Base-by-base conservation (phyloP, 108 stramenopile species). In the Schizochytrium sp. region DNA sequence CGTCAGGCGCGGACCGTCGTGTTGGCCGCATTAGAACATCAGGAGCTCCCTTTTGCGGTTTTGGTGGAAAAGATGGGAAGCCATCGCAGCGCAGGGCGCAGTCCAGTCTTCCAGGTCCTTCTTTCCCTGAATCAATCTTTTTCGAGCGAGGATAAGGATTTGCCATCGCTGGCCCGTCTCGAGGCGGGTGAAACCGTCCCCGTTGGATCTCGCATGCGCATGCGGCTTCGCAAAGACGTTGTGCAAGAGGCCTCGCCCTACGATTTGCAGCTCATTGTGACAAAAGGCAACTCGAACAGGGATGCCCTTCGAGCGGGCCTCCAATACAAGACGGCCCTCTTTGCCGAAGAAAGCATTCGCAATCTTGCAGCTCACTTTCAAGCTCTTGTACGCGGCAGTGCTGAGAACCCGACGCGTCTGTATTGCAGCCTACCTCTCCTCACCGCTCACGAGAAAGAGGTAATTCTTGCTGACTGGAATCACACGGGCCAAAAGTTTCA, bases 401-500 rank as follows among this genome's bases (percentile, higher is more conserved):
- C 51, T 12, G 76, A 83, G n/a, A 69, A 8, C 63, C 76, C 76
- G 48, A 23, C n/a, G 6, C 6, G 51, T 12, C 28, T 83, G 76
- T 83, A 53, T 28, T 83, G 76, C 23, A 47, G 76, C n/a, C n/a
- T 53, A 16, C 51, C 48, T 6, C n/a, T 83, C 16, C 76, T 83
- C 51, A 53, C 76, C 1, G 23, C 14, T 47, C 25, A 21, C 28
- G 76, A 83, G 51, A 47, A 83, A 12, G 6, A 53, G 48, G 23
- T 83, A 23, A 83, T 83, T 28, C 76, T 83, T 6, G 19, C 76
- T 16, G 76, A 83, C n/a, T 83, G 76, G 76, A 83, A 83, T 23
- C 45, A 4, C n/a, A 83, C 76, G 48, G n/a, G n/a, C 19, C 45
- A 45, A 12, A 23, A 55, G 19, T 47, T 83, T 83, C 4, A 47